phyloP scores from a whole-genome alignment of 345 rosid genomes.

The Carallia brachiata region DNA sequence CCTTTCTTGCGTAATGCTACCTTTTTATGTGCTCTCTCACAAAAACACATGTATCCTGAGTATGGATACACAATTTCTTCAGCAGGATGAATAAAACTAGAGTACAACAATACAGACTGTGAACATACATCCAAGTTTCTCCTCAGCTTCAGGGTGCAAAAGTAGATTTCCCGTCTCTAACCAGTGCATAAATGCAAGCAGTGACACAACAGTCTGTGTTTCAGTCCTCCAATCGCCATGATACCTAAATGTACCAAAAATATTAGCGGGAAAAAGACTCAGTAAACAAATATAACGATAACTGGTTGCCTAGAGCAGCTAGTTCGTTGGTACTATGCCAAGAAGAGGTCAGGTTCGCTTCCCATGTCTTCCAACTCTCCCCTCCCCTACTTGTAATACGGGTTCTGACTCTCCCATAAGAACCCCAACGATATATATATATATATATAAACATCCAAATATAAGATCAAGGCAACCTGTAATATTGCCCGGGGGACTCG shows the following conservation, averaged over 20 bases:
- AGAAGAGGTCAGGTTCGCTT: too few relatives aligned
- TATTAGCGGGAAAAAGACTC: background rate
- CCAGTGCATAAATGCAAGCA: conserved; percentile 90
- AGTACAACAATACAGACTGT: background rate
- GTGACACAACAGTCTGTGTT: conserved; percentile 80
- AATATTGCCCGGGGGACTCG: conserved; percentile 72
- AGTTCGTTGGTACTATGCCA: too few relatives aligned
- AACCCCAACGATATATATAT: too few relatives aligned
- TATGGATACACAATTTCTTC: too few relatives aligned
- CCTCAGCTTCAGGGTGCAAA: conserved; percentile 65
- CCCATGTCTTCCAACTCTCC: too few relatives aligned
- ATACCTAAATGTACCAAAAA: conserved; percentile 48
- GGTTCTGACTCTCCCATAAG: too few relatives aligned
- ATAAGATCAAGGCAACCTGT: conserved; percentile 40
- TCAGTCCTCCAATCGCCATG: conserved; percentile 96
- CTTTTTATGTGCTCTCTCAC: too few relatives aligned
- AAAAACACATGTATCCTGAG: background rate
- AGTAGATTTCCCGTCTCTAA: conserved; percentile 80
- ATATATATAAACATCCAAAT: too few relatives aligned
- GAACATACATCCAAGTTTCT: conserved; percentile 78
- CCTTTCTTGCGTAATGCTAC: too few relatives aligned
- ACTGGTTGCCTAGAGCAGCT: too few relatives aligned
- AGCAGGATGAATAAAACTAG: background rate
- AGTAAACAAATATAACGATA: background rate
- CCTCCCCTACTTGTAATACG: too few relatives aligned